phyloP scores from a whole-genome alignment of 306 rosid genomes.

The Lotus japonicus region DNA sequence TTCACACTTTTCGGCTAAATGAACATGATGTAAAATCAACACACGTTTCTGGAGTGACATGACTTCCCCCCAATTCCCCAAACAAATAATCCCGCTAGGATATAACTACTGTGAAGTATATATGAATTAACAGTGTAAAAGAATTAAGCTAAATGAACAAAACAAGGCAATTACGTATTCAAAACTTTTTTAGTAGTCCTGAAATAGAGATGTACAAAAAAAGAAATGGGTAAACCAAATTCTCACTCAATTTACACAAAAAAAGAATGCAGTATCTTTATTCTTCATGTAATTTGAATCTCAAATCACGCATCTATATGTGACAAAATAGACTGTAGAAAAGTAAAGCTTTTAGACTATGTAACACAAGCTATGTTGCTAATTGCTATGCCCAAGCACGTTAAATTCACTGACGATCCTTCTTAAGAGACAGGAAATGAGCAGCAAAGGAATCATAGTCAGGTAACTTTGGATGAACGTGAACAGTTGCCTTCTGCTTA shows the following conservation, averaged over 20 bases:
- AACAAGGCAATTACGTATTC: not conserved
- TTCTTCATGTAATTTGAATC: conserved; percentile 20
- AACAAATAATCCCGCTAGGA: not conserved
- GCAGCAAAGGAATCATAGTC: conserved; percentile 68
- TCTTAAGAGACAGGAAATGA: conserved; percentile 58
- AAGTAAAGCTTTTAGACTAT: conserved; percentile 6
- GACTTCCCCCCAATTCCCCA: not conserved
- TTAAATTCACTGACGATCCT: conserved; percentile 33
- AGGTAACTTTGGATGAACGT: conserved; percentile 88
- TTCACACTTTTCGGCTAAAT: too few relatives aligned
- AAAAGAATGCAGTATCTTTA: conserved; percentile 4
- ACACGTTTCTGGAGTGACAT: too few relatives aligned
- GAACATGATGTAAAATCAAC: too few relatives aligned
- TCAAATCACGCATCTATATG: conserved; percentile 14
- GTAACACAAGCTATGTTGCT: conserved; percentile 14
- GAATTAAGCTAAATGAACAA: not conserved
- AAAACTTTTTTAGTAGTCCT: not conserved
- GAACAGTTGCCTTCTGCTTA: conserved; percentile 38
- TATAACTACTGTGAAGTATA: not conserved
- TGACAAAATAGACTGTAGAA: conserved; percentile 9
- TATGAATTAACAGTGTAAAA: too few relatives aligned
- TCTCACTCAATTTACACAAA: conserved; percentile 2
- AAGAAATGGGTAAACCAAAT: not conserved
- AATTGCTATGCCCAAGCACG: conserved; percentile 19
- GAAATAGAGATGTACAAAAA: conserved; percentile 14